Percentiles rank a stretch among this genome's conserved stretches.
Evolutionary conservation across 1,284 basidiomycete genomes (phyloP).

Genomic region (Sphagnurus paluster): DNA sequence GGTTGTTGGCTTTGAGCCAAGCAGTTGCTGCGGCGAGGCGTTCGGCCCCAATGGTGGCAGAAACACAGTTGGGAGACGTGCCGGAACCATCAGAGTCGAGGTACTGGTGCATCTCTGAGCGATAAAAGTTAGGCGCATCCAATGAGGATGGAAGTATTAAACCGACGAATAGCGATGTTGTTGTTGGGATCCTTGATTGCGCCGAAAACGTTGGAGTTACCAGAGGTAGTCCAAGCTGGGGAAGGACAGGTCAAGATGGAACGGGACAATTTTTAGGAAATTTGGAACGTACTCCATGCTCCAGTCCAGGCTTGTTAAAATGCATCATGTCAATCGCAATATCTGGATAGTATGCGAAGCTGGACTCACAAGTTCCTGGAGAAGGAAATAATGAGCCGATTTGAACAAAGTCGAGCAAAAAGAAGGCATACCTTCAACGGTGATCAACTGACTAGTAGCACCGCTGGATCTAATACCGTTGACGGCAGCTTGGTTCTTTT

Average conservation of each 20-base stretch:
- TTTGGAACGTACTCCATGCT: constrained; percentile 48
- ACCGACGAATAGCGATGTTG: constrained; percentile 57
- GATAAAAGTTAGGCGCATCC: not conserved
- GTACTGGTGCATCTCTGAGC: constrained; percentile 67
- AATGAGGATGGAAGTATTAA: not conserved
- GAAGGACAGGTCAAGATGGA: constrained; percentile 3
- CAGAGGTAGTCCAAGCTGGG: constrained; percentile 53
- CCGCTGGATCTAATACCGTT: constrained; percentile 61
- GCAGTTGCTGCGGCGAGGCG: constrained; percentile 54
- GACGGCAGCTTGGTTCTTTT: constrained; percentile 60
- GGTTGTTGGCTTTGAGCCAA: constrained; percentile 58
- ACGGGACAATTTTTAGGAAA: not conserved
- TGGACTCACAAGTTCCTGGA: constrained; percentile 39
- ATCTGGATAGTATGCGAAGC: not conserved
- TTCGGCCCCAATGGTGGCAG: constrained; percentile 57
- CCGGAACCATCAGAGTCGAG: constrained; percentile 67
- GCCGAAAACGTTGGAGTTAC: constrained; percentile 54
- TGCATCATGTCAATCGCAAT: constrained; percentile 1
- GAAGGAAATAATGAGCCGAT: not conserved
- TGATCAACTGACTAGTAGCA: constrained; percentile 56
- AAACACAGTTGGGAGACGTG: constrained; percentile 55
- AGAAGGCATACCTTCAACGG: constrained; percentile 46
- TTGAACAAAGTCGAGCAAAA: not conserved
- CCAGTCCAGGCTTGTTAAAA: constrained; percentile 39
- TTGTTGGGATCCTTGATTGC: constrained; percentile 58